Evolutionary conservation across 139 green algal genomes (phyloP).

Genomic region (Coccomyxa sp.): DNA sequence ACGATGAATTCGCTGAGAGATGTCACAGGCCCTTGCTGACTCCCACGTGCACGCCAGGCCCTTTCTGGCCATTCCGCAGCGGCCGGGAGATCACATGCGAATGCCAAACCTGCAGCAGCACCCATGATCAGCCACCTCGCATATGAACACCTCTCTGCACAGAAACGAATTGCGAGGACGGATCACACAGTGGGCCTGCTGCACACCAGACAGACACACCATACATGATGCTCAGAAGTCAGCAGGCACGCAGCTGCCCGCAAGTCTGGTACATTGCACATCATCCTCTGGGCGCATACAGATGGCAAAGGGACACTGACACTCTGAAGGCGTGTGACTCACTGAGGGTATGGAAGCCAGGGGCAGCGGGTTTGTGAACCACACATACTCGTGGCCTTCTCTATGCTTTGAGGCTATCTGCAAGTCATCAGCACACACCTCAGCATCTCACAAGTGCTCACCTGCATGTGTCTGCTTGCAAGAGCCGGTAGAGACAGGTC

Average conservation of each 20-base stretch:
- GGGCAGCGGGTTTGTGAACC: constrained; percentile 3
- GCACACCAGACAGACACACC: background rate
- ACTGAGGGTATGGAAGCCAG: constrained; percentile 8
- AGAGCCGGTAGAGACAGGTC: no score
- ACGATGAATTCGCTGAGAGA: background rate
- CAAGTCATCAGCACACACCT: no score
- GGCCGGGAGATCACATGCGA: constrained; percentile 9
- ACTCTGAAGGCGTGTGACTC: background rate
- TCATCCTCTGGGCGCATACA: background rate
- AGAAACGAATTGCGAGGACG: background rate
- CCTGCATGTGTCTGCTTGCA: no score
- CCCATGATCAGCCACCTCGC: background rate
- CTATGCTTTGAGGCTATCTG: background rate
- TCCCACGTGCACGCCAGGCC: background rate
- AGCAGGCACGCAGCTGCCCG: no score
- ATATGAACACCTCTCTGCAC: background rate
- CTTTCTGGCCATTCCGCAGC: no score
- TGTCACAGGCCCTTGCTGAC: background rate
- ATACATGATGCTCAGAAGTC: no score
- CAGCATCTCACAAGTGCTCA: no score
- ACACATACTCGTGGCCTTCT: constrained; percentile 2
- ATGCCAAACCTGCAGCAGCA: constrained; percentile 7
- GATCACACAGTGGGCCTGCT: background rate
- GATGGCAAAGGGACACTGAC: background rate
- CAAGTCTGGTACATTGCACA: background rate